Evolutionary conservation across 139 green algal species (phyloP).

Genomic region (Marvania coccoides): DNA sequence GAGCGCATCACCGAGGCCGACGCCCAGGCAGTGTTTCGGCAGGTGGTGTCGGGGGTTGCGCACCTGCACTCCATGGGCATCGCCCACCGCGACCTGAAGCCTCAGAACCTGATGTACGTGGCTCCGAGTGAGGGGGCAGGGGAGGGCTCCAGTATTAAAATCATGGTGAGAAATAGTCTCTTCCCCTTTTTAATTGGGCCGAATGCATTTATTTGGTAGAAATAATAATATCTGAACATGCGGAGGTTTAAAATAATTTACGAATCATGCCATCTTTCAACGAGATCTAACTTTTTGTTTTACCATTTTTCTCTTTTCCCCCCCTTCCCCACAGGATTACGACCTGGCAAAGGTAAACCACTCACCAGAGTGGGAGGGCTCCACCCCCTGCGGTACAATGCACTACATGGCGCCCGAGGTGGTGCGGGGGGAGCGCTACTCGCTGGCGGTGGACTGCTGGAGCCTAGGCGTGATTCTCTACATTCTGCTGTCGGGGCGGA

Average conservation of each 20-base stretch:
- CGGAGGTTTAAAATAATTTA: too few relatives aligned
- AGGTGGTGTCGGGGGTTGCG: conserved; percentile 5
- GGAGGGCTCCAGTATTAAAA: conserved; percentile 1
- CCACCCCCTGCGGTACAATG: conserved; percentile 22
- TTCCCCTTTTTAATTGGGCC: too few relatives aligned
- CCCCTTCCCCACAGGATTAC: too few relatives aligned
- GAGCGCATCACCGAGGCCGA: conserved; percentile 7
- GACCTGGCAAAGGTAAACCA: conserved; percentile 28
- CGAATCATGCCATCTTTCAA: too few relatives aligned
- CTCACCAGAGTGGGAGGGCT: conserved; percentile 5
- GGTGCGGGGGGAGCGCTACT: conserved; percentile 44
- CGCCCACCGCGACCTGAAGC: conserved; percentile 66
- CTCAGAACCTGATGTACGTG: conserved; percentile 63
- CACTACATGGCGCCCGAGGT: conserved; percentile 64
- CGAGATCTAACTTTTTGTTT: too few relatives aligned
- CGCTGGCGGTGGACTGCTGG: conserved; percentile 73
- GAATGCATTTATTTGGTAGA: too few relatives aligned
- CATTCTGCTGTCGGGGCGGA: conserved; percentile 78
- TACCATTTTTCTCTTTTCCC: too few relatives aligned
- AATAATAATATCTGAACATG: too few relatives aligned
- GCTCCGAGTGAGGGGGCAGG: not conserved
- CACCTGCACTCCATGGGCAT: conserved; percentile 30
- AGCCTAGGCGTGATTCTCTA: conserved; percentile 84
- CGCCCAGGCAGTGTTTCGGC: conserved; percentile 14
- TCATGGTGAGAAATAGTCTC: too few relatives aligned